Base-by-base conservation (phyloP, 129 eudicot species). In the Artemisia annua region DNA sequence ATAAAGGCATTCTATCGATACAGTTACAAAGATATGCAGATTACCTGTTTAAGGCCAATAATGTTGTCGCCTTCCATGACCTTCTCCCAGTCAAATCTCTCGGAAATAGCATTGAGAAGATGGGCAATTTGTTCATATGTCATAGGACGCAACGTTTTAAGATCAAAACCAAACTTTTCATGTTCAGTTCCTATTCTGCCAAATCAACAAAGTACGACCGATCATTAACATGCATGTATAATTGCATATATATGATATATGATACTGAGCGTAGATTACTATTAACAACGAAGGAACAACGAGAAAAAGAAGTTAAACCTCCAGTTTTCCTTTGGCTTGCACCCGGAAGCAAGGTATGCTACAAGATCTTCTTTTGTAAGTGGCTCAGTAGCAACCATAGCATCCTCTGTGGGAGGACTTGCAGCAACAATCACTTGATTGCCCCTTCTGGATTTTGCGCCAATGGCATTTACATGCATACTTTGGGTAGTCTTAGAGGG, bases 151-250 rank as follows among this genome's bases (percentile, higher is more conserved):
- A 95, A 77, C 0, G 99, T 90, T 20, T 70, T 89, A 71, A 85
- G 78, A 75, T 90, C 96, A 77, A 95, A 95, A 48, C 99, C 99
- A 30, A 95, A 95, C 79, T 95, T 95, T 60, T 95, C 99, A 75
- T 95, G 99, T 79, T 95, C 99, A 73, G 99, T 95, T 32, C 99
- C 99, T 84, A 95, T 90, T 75, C 99, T 95, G 96, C 43, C 75
- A 78, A 67, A 80, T 52, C 64, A 82, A 76, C 10, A 49, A 13
- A 50, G 66, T 11, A 70, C 2, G 49, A 19, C 43, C 50, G 48
- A 75, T 48, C 80, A 71, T 12, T 10, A 67, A 52, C 18, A 16
- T 51, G 51, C 30, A 60, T 49, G 57, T 58, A 46, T 69, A 59
- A 39, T 39, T 39, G 46, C 46, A 10, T 39, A 39, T 39, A 39